These are phyloP conservation scores for Trypanosoma avium DNA, from an alignment of 208 protist genomes.

Conservation along the genomic window DNA sequence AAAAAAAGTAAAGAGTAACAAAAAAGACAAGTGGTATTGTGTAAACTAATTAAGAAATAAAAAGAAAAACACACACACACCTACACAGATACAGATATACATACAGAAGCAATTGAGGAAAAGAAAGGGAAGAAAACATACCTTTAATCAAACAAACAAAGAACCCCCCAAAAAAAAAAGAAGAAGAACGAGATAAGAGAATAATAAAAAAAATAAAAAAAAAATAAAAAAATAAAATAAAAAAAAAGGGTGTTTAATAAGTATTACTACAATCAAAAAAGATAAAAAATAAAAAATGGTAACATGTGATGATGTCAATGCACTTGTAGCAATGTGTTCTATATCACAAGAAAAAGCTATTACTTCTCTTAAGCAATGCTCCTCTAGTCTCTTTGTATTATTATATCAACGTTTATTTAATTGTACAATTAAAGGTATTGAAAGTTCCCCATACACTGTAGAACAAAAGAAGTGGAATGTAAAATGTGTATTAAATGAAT, in stretches of 20 bases:
- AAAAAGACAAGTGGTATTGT: no score
- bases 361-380: slow-evolving; percentile 76
- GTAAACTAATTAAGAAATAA: no score
- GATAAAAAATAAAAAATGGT: slow-evolving; percentile 1
- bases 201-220: neutral
- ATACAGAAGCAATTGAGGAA: no score
- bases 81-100: no score
- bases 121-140: no score
- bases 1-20: no score
- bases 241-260: no score
- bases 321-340: slow-evolving; percentile 52
- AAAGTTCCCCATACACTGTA: slow-evolving; percentile 62
- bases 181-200: neutral
- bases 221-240: neutral
- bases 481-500: slow-evolving; percentile 65
- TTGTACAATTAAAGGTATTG: slow-evolving; percentile 66
- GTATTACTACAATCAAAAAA: no score
- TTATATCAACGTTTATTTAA: slow-evolving; percentile 84
- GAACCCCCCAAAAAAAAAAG: neutral
- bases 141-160: neutral
- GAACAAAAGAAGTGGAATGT: slow-evolving; percentile 83
- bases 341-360: slow-evolving; percentile 54
- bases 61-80: no score
- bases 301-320: slow-evolving; percentile 57
- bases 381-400: slow-evolving; percentile 85